Evolutionary conservation across 78 protist genomes (phyloP).

Genomic region (Dictyostelium firmibasis): DNA sequence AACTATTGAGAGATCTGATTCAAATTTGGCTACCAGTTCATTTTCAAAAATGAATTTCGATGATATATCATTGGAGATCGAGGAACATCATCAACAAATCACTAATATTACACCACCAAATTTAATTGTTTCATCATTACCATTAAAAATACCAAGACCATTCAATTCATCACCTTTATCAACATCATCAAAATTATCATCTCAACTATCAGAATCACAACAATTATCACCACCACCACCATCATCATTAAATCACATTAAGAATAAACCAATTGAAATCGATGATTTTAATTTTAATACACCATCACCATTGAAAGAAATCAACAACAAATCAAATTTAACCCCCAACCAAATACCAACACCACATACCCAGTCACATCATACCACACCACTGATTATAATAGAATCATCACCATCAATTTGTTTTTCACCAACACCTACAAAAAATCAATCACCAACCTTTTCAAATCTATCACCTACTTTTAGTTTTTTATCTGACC

Average conservation of each 20-base stretch:
- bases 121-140: neutral
- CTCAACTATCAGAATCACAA: neutral
- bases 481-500: neutral
- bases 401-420: neutral
- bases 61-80: neutral
- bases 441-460: neutral
- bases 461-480: neutral
- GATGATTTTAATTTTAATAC: neutral
- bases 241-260: neutral
- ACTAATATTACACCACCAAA: neutral
- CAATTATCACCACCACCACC: neutral
- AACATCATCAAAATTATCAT: neutral
- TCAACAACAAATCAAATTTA: neutral
- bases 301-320: neutral
- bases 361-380: neutral
- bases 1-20: neutral
- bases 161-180: neutral
- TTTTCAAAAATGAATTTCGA: slow-evolving; percentile 1
- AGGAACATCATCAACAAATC: neutral
- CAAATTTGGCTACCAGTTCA: neutral
- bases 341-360: neutral
- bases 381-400: neutral
- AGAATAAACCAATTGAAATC: neutral
- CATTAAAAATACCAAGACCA: neutral
- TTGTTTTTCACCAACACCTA: neutral